Base-by-base conservation (phyloP, 1,284 basidiomycete species). In the Ceratobasidium sp. region DNA sequence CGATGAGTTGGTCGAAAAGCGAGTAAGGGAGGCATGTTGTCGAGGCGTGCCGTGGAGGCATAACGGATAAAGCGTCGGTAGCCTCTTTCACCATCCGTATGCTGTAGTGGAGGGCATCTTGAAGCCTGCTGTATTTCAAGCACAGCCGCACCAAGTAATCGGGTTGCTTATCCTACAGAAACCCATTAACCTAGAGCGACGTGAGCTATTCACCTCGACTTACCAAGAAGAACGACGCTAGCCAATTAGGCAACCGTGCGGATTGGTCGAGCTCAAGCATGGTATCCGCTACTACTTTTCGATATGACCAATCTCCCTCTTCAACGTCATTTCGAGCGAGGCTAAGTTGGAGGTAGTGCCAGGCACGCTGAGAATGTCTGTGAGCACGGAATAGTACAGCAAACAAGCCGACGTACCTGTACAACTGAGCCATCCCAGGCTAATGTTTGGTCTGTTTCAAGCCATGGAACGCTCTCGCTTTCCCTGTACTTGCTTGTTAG, bases 331-430 rank as follows among this genome's bases (percentile, higher is more conserved):
- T 86, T 57, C 90, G 86, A 68, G 87, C 85, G 65, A 98, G 82
- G 27, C 90, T 86, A 73, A 89, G 83, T 71, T 92, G 89, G 55
- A 99, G 84, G 77, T 94, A 96, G 74, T 91, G 84, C 92, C 95
- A 94, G 1, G 91, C 94, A 70, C 92, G 86, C 71, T 93, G 90
- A 20, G 88, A 84, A 29, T 17, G 42, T 35, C 27, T 45, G 8
- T 15, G 2, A n/a, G 43, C 31, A 20, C 27, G 7, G 6, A 22
- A 27, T 25, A 8, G 6, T 13, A 6, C 20, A 22, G 10, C 20
- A 32, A 22, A 2, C 10, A 87, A 2, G 84, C 84, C 71, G 87
- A 86, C 83, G 77, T 87, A 86, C 70, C 87, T 91, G 75, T 56
- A 67, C 55, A 69, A 25, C 49, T n/a, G 64, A 67, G 15, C 64